Evolutionary conservation across 768 basidiomycete genomes (phyloP).

Genomic region (Scleroderma citrinum): DNA sequence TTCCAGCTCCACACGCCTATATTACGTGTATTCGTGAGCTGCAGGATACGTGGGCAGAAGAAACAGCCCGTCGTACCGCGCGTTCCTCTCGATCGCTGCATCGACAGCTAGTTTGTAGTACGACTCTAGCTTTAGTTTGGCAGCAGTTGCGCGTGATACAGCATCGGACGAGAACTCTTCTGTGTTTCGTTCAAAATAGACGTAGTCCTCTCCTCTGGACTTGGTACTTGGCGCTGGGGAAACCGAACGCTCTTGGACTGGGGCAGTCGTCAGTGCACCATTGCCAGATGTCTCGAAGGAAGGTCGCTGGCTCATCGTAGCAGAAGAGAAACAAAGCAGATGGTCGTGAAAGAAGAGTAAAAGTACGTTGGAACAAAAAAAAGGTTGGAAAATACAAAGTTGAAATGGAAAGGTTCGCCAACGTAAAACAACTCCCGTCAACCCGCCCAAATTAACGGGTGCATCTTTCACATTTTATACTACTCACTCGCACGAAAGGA

Average conservation of each 20-base stretch:
- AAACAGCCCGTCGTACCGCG: conserved; percentile 50
- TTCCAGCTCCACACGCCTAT: conserved; percentile 85
- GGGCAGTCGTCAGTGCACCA: conserved; percentile 12
- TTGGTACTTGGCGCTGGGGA: conserved; percentile 27
- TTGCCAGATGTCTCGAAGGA: conserved; percentile 23
- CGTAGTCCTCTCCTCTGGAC: conserved; percentile 53
- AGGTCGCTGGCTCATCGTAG: conserved; percentile 26
- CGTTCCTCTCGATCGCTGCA: conserved; percentile 91
- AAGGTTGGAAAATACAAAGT: conserved; percentile 1
- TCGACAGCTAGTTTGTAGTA: conserved; percentile 99
- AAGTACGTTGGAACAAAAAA: neutral
- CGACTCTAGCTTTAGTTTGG: conserved; percentile 94
- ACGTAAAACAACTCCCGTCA: conserved; percentile 19
- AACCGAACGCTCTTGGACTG: conserved; percentile 22
- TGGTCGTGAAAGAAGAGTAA: conserved; percentile 1
- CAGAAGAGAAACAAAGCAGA: neutral
- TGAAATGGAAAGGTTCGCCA: conserved; percentile 8
- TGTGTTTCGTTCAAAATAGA: conserved; percentile 90
- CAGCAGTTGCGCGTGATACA: conserved; percentile 83
- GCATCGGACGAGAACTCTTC: conserved; percentile 80
- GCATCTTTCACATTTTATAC: too few relatives aligned
- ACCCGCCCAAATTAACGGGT: too few relatives aligned
- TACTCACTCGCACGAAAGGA: too few relatives aligned
- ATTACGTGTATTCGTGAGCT: conserved; percentile 4
- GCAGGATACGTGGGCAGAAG: neutral